Percentiles rank a stretch among this genome's conserved stretches.
Conservation (phyloP, 495 filamentous ascomycete genomes). For the Neurospora sp. region DNA sequence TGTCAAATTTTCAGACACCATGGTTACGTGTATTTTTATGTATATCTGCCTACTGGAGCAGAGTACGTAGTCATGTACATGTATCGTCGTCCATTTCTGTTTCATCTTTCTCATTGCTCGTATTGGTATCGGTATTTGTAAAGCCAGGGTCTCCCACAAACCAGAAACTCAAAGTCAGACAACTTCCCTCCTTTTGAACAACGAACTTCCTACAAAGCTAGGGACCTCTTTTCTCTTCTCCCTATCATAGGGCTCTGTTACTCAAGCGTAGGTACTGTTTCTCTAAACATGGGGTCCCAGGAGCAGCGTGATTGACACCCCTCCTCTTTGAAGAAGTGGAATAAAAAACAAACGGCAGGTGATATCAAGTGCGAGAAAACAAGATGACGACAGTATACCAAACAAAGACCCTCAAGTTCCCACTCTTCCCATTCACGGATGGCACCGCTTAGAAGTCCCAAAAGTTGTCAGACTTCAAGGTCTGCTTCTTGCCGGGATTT, state of each 20-base stretch:
- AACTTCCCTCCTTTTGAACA: not conserved
- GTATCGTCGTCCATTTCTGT: no score
- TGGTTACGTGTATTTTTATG: no score
- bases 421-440: not conserved
- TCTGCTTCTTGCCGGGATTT: constrained; percentile 26
- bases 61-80: no score
- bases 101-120: no score
- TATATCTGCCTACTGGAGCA: no score
- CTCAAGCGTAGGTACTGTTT: not conserved
- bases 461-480: constrained; percentile 28
- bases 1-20: no score
- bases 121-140: no score
- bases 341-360: not conserved
- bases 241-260: not conserved
- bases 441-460: constrained; percentile 43
- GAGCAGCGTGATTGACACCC: not conserved
- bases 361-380: not conserved
- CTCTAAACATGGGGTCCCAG: not conserved
- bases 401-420: not conserved
- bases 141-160: no score
- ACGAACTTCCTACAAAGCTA: not conserved
- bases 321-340: not conserved
- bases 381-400: not conserved
- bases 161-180: not conserved
- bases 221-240: not conserved